Conservation (phyloP, 805 yeast genomes). For the Torulaspora delbrueckii region DNA sequence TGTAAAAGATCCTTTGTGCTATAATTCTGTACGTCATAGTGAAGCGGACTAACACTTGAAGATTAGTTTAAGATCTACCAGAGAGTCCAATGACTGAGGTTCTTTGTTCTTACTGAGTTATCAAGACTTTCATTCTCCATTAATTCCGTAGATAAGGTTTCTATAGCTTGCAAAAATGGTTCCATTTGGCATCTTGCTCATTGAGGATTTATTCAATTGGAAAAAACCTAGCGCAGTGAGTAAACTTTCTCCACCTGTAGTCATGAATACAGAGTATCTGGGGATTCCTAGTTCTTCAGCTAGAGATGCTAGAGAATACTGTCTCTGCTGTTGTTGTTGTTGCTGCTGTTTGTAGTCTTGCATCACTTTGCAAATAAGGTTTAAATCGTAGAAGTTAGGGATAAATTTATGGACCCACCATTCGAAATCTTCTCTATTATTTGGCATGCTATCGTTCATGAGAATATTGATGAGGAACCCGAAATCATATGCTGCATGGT, state of each 20-base stretch:
- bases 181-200: constrained; percentile 35
- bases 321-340: constrained; percentile 15
- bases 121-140: constrained; percentile 20
- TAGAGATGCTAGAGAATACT: constrained; percentile 45
- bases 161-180: constrained; percentile 39
- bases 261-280: constrained; percentile 50
- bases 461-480: constrained; percentile 80
- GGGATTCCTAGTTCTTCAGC: constrained; percentile 71
- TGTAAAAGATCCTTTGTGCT: not conserved
- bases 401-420: constrained; percentile 67
- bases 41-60: not conserved
- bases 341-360: constrained; percentile 28
- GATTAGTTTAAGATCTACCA: no score
- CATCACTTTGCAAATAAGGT: constrained; percentile 42
- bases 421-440: constrained; percentile 70
- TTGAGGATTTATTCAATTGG: constrained; percentile 42
- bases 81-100: no score
- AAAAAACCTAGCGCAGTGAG: constrained; percentile 61
- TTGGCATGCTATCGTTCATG: constrained; percentile 72
- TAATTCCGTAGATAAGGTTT: constrained; percentile 50
- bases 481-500: constrained; percentile 90
- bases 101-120: not conserved
- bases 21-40: constrained; percentile 3
- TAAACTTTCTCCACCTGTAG: constrained; percentile 59
- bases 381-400: constrained; percentile 81